Percentiles rank a stretch among this genome's conserved stretches.
Evolutionary conservation across 2,329 filamentous ascomycete species (phyloP).

Genomic region (Colletotrichum chrysophilum): DNA sequence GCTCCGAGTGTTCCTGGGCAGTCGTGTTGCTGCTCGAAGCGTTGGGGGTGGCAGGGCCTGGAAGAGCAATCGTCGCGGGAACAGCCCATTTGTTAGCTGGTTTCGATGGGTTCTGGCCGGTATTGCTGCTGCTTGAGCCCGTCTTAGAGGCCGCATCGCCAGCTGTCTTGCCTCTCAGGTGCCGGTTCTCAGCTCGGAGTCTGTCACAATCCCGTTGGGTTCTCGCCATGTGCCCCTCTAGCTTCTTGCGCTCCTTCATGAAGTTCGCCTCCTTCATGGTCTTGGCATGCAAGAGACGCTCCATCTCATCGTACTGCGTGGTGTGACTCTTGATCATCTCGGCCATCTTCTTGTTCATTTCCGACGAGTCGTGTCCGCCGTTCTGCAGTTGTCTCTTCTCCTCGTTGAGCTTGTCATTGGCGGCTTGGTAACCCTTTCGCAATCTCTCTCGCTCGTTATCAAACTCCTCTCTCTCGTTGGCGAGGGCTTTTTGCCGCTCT

Average conservation of each 20-base stretch:
- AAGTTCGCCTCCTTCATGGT: neutral
- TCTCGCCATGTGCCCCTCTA: neutral
- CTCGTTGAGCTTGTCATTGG: neutral
- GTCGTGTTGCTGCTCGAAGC: neutral
- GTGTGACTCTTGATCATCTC: neutral
- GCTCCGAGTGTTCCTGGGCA: neutral
- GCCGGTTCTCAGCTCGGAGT: neutral
- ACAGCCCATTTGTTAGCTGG: neutral
- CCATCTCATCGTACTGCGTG: neutral
- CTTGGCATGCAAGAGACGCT: neutral
- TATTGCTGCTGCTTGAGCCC: neutral
- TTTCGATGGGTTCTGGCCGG: neutral
- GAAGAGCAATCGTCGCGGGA: neutral
- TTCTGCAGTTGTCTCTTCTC: neutral
- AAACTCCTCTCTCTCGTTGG: neutral
- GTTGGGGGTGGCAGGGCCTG: neutral
- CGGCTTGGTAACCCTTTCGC: neutral
- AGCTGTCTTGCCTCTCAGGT: neutral
- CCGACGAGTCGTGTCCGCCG: neutral
- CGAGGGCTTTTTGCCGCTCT: neutral
- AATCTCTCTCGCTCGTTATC: neutral
- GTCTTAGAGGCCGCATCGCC: neutral
- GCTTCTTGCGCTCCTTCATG: neutral
- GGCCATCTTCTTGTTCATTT: neutral
- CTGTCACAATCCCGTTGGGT: neutral